A percentile compares a stretch with the other conserved stretches of the same genome.
These are phyloP conservation scores for Fusarium nygamai DNA, from an alignment of 2,329 filamentous ascomycete genomes.

Conservation along the genomic window DNA sequence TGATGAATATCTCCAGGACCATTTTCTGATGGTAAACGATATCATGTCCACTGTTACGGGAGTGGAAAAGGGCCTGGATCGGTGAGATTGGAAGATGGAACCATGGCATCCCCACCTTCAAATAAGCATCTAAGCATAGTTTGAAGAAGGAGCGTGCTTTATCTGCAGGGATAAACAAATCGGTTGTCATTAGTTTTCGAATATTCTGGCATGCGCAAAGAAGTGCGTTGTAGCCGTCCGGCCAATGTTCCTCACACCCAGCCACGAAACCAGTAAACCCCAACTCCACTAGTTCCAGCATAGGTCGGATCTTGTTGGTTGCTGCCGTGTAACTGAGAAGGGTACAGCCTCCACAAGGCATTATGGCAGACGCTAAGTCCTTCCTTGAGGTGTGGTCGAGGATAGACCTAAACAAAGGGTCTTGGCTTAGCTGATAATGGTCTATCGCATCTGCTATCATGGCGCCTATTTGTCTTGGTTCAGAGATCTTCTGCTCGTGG, in stretches of 20 bases:
- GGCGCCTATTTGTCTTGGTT: slow-evolving; percentile 12
- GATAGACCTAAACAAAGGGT: slow-evolving; percentile 15
- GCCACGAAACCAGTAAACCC: slow-evolving; percentile 32
- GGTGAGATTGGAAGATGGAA: slow-evolving; percentile 28
- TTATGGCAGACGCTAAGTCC: slow-evolving; percentile 23
- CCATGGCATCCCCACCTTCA: slow-evolving; percentile 31
- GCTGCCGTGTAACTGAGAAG: slow-evolving; percentile 37
- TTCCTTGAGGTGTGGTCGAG: slow-evolving; percentile 26
- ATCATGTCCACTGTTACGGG: background rate
- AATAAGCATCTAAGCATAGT: slow-evolving; percentile 35
- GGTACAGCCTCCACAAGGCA: slow-evolving; percentile 39
- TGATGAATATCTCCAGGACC: slow-evolving; percentile 24
- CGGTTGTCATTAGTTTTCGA: slow-evolving; percentile 8
- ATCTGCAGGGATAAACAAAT: slow-evolving; percentile 16
- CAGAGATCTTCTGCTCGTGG: background rate
- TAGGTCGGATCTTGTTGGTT: background rate
- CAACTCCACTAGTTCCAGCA: slow-evolving; percentile 35
- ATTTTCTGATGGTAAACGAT: background rate
- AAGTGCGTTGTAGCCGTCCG: slow-evolving; percentile 37
- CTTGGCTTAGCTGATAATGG: background rate
- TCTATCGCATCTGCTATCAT: slow-evolving; percentile 30
- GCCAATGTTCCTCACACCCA: slow-evolving; percentile 35
- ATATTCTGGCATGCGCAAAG: slow-evolving; percentile 24
- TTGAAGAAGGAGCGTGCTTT: slow-evolving; percentile 19
- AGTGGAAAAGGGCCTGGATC: slow-evolving; percentile 30